Evolutionary conservation across 345 rosid genomes (phyloP).

Genomic region (Turritis glabra): DNA sequence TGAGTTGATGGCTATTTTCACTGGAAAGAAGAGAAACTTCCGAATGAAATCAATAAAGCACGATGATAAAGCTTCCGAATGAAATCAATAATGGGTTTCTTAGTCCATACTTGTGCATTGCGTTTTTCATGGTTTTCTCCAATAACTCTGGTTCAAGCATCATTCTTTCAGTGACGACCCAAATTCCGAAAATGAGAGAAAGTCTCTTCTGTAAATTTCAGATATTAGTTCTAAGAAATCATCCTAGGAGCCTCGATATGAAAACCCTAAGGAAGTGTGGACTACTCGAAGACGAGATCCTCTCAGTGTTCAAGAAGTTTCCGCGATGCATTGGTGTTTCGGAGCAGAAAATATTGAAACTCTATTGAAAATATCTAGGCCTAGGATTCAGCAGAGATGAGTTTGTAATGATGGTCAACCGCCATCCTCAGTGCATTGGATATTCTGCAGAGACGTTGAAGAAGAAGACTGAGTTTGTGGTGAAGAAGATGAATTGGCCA

Average conservation of each 20-base stretch:
- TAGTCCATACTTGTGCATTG: not conserved
- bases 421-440: not conserved
- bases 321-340: not conserved
- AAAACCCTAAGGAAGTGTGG: not conserved
- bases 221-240: no score
- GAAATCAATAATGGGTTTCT: not conserved
- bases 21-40: not conserved
- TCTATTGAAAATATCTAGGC: conserved; percentile 24
- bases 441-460: conserved; percentile 1
- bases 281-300: not conserved
- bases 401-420: conserved; percentile 1
- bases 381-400: conserved; percentile 28
- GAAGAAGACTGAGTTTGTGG: conserved; percentile 34
- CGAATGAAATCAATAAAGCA: not conserved
- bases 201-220: no score
- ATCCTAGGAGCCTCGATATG: no score
- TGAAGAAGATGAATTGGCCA: conserved; percentile 39
- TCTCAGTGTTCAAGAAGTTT: not conserved
- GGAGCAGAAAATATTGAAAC: conserved; percentile 13
- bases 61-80: not conserved
- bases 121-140: no score
- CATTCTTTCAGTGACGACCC: no score
- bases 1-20: not conserved
- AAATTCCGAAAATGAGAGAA: no score
- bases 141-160: no score